A percentile compares a stretch with the other conserved stretches of the same genome.
Evolutionary conservation across 768 basidiomycete genomes (phyloP).

Genomic region (Leccinum variicolor): DNA sequence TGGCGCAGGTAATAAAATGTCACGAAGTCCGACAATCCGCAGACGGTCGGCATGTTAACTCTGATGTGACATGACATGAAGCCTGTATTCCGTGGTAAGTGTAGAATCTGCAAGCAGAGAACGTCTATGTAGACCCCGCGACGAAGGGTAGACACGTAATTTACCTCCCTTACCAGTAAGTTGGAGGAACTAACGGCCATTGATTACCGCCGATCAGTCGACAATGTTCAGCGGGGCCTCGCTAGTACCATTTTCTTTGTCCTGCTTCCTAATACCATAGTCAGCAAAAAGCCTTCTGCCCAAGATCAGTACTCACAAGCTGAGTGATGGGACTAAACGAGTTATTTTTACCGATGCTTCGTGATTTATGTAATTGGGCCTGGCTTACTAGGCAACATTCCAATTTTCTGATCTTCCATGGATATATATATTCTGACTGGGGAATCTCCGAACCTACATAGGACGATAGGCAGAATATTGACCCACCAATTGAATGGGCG

Average conservation of each 20-base stretch:
- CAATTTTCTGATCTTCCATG: neutral
- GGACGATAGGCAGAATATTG: neutral
- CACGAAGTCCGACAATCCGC: no score
- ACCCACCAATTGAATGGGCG: neutral
- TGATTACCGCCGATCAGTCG: neutral
- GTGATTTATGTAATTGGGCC: neutral
- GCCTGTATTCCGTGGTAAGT: no score
- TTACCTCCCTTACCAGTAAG: neutral
- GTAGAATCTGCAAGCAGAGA: no score
- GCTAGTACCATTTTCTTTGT: neutral
- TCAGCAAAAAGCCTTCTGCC: neutral
- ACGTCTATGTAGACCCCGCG: no score
- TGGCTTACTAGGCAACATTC: neutral
- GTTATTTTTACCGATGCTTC: neutral
- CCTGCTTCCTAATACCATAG: neutral
- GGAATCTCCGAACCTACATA: neutral
- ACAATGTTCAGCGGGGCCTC: neutral
- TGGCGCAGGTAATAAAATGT: no score
- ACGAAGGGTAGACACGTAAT: no score
- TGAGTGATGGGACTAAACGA: neutral
- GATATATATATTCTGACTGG: neutral
- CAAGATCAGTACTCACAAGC: neutral
- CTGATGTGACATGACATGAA: no score
- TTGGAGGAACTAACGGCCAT: neutral
- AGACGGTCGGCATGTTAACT: no score